A percentile compares a stretch with the other conserved stretches of the same genome.
These are phyloP conservation scores for Periconia sp. DNA, from an alignment of 2,329 filamentous ascomycete species.

Conservation along the genomic window DNA sequence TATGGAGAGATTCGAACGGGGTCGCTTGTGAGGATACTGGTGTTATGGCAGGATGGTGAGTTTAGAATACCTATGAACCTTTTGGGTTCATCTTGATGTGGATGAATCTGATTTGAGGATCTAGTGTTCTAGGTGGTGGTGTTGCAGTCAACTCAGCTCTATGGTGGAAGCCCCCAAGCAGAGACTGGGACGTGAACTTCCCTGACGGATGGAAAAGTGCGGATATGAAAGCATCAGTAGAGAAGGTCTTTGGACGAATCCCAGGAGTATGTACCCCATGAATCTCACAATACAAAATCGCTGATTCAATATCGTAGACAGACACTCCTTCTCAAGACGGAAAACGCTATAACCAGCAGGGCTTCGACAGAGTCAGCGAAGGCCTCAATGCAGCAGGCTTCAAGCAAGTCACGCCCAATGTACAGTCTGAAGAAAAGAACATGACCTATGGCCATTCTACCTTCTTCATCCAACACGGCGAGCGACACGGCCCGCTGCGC, in stretches of 20 bases:
- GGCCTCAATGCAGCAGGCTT: conserved; percentile 63
- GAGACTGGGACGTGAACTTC: conserved; percentile 72
- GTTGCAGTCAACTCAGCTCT: conserved; percentile 67
- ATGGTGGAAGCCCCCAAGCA: conserved; percentile 64
- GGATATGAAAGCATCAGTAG: conserved; percentile 60
- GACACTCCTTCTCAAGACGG: conserved; percentile 65
- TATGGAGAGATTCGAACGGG: conserved; percentile 61
- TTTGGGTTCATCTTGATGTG: background rate
- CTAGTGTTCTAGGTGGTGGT: conserved; percentile 62
- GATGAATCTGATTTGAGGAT: background rate
- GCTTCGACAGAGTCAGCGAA: conserved; percentile 61
- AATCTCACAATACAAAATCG: background rate
- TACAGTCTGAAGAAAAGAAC: conserved; percentile 64
- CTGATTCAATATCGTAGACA: conserved; percentile 49
- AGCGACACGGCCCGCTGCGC: conserved; percentile 67
- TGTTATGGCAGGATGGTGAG: conserved; percentile 65
- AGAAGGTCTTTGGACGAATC: conserved; percentile 65
- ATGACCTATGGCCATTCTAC: conserved; percentile 58
- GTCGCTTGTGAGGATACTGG: conserved; percentile 68
- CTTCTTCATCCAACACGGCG: conserved; percentile 65
- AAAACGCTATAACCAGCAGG: conserved; percentile 63
- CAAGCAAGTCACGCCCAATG: conserved; percentile 61
- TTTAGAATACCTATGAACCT: conserved; percentile 1
- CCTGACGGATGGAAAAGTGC: conserved; percentile 67
- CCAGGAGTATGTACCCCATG: conserved; percentile 41